Evolutionary conservation across 345 rosid genomes (phyloP), one percentile per base, ranked within the genome.

Genomic region (Fremontodendron californicum): DNA sequence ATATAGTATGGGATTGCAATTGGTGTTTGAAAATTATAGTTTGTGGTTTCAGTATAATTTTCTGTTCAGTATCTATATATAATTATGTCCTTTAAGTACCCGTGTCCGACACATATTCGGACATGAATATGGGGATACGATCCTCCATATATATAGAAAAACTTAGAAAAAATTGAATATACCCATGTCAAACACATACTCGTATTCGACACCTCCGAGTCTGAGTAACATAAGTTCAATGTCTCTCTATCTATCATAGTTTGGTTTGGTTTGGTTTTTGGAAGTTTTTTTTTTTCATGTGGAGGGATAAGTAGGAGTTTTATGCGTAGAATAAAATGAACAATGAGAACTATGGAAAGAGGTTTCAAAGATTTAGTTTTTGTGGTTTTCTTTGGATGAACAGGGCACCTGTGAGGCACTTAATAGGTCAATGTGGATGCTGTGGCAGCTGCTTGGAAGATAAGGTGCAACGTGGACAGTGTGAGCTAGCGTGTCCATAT

Each of bases 331-430:
- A 54, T 72, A 13, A 0, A 54, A 37, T 29, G 10, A 49, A 71
- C 43, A 49, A 18, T 49, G 3, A 9, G 45, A 63, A 33, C 40
- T 4, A 70, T 45, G 40, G 23, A 40, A 62, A 2, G 40, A 62
- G 19, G 16, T 9, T 35, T 6, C 23, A 40, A 5, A 16, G n/a
- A 1, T 70, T 73, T 51, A 43, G 3, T 69, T 12, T n/a, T 60
- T 21, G 15, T 46, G 66, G 5, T 62, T 75, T 71, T 73, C 9
- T 75, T 70, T 31, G 77, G 52, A 21, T 25, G 73, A 82, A 83
- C 82, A 95, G 98, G 96, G 98, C 54, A 88, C 86, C 82, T 91
- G 84, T n/a, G 98, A 88, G 86, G 88, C 97, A 67, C 85, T 94
- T 77, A 75, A 92, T 60, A 87, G 94, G 79, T 89, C 92, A 5